Base-by-base conservation (phyloP, 148 eudicot genomes). In the Amaranthus hypochondriacus region DNA sequence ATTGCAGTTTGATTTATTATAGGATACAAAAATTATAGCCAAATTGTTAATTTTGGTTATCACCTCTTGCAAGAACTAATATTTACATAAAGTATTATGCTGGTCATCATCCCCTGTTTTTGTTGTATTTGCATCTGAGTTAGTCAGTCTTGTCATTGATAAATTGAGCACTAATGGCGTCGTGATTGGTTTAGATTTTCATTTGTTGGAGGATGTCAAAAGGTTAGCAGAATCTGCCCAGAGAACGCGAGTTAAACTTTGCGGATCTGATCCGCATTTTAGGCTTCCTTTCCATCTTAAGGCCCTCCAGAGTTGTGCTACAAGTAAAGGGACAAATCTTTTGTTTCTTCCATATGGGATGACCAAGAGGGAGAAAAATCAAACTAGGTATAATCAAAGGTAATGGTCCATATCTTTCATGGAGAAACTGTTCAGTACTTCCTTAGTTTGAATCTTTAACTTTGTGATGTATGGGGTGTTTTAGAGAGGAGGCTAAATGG, bases 171-270 rank as follows among this genome's bases (percentile, higher is more conserved):
- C 48, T 72, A 42, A 66, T 61, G 69, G 0, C 4, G 28, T 15
- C 28, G 48, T 77, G 48, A 49, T 42, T 77, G 62, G 47, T 62
- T 71, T 70, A 96, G 99, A 96, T 79, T 96, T 84, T 79, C 79
- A 87, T 74, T 76, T 92, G 94, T 89, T 96, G 66, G 97, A 96
- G 85, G 97, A 92, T 76, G 88, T 89, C 75, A 96, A 90, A 76
- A 86, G 97, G 83, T 86, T 90, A 13, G 96, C 99, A 62, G 99
- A 96, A 61, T 92, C 96, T 48, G 96, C 97, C 39, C 83, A 81
- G 77, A 86, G 99, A 82, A 79, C 8, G 78, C 92, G 90, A 65
- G 39, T 70, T 3, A 86, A 85, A 77, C 48, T 89, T 56, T 80
- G 92, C 54, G 90, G 78, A 5, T 62, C 80, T 79, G 77, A 80